phyloP scores from a whole-genome alignment of 1,139 yeast genomes.

The Taphrina flavorubra region DNA sequence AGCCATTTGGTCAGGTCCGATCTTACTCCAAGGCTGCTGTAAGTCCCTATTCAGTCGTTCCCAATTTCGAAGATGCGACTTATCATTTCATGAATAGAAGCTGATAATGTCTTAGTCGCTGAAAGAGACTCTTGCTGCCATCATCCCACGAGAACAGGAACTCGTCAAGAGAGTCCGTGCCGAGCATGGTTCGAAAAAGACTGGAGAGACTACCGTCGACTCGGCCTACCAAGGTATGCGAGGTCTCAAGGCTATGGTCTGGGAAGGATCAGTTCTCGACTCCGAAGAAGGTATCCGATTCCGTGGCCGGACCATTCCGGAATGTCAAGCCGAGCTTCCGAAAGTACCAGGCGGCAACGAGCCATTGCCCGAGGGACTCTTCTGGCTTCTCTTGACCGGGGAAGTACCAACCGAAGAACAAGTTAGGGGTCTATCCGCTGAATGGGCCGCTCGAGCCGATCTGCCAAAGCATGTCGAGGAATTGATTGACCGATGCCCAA shows the following conservation, averaged over 20 bases:
- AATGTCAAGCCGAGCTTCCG: conserved; percentile 89
- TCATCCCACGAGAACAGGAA: conserved; percentile 89
- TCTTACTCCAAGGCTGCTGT: conserved; percentile 31
- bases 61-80: background rate
- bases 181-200: conserved; percentile 81
- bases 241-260: conserved; percentile 93
- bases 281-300: conserved; percentile 98
- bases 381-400: conserved; percentile 69
- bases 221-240: conserved; percentile 99
- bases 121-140: conserved; percentile 90
- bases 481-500: conserved; percentile 63
- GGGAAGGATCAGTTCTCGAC: conserved; percentile 99
- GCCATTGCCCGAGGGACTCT: conserved; percentile 67
- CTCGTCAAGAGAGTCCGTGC: conserved; percentile 87
- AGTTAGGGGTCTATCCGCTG: conserved; percentile 60
- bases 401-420: conserved; percentile 65
- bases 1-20: conserved; percentile 31
- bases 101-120: conserved; percentile 55
- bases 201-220: conserved; percentile 91
- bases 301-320: conserved; percentile 98
- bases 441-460: conserved; percentile 64
- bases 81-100: background rate
- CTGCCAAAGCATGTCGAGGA: conserved; percentile 63
- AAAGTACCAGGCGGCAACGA: conserved; percentile 82
- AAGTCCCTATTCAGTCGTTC: background rate